Evolutionary conservation across 2,329 filamentous ascomycete species (phyloP).

Genomic region (Cyclaneusma minus): DNA sequence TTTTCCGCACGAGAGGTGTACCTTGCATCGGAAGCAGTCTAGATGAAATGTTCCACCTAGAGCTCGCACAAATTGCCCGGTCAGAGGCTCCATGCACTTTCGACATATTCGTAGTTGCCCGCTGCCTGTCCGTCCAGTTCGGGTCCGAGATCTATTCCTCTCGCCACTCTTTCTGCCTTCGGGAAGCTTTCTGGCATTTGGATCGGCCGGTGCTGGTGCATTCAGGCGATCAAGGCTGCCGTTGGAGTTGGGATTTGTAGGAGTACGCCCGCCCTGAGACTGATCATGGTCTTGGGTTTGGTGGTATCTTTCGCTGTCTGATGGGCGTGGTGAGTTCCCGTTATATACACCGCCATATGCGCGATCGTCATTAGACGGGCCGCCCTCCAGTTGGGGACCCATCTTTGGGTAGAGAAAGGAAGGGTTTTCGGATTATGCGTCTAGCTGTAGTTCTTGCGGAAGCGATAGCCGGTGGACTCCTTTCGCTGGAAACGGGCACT

Average conservation of each 20-base stretch:
- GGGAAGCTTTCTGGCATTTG: conserved; percentile 12
- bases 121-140: conserved; percentile 38
- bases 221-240: conserved; percentile 1
- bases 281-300: conserved; percentile 8
- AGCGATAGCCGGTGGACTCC: no score
- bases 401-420: no score
- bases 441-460: no score
- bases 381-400: conserved; percentile 21
- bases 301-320: conserved; percentile 6
- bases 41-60: conserved; percentile 89
- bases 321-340: conserved; percentile 5
- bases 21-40: conserved; percentile 94
- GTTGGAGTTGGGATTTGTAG: conserved; percentile 1
- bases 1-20: conserved; percentile 24
- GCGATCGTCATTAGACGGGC: conserved; percentile 15
- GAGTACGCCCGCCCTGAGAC: conserved; percentile 11
- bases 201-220: conserved; percentile 4
- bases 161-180: conserved; percentile 30
- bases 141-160: conserved; percentile 38
- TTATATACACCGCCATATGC: conserved; percentile 11
- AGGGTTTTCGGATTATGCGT: no score
- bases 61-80: conserved; percentile 90
- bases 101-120: conserved; percentile 55
- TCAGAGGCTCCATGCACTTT: conserved; percentile 77
- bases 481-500: no score